phyloP scores from a whole-genome alignment of 148 eudicot species.

The Drosera capensis region DNA sequence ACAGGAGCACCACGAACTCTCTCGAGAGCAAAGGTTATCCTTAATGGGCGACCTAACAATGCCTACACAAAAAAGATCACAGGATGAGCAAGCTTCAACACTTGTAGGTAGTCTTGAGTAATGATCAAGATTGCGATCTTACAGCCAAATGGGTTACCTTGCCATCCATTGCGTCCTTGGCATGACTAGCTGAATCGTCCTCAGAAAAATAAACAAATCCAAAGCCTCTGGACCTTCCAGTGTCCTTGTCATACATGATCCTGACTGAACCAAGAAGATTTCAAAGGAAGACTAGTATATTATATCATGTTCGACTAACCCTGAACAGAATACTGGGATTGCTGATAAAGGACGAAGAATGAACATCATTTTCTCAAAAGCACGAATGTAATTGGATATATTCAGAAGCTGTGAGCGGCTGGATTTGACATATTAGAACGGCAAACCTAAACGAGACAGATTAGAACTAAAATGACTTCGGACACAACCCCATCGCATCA shows the following conservation, averaged over 20 bases:
- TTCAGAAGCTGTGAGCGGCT: too few relatives aligned
- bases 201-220: constrained; percentile 61
- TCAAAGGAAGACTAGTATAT: neutral
- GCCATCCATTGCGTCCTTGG: constrained; percentile 89
- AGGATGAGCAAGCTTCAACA: constrained; percentile 9
- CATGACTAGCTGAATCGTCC: constrained; percentile 46
- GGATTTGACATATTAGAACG: too few relatives aligned
- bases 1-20: constrained; percentile 55
- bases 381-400: too few relatives aligned
- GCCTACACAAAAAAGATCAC: constrained; percentile 19
- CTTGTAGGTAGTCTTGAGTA: neutral
- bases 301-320: too few relatives aligned
- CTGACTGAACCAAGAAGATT: constrained; percentile 27
- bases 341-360: neutral
- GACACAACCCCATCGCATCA: too few relatives aligned
- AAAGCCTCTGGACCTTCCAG: constrained; percentile 85
- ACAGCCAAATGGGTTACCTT: constrained; percentile 22
- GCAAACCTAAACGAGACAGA: too few relatives aligned
- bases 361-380: too few relatives aligned
- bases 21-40: constrained; percentile 59
- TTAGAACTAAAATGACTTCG: too few relatives aligned
- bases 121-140: neutral
- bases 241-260: constrained; percentile 67
- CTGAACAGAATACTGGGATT: neutral
- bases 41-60: constrained; percentile 63